Conservation (phyloP, 2,329 filamentous ascomycete genomes). For the Lasiodiplodia theobromae region DNA sequence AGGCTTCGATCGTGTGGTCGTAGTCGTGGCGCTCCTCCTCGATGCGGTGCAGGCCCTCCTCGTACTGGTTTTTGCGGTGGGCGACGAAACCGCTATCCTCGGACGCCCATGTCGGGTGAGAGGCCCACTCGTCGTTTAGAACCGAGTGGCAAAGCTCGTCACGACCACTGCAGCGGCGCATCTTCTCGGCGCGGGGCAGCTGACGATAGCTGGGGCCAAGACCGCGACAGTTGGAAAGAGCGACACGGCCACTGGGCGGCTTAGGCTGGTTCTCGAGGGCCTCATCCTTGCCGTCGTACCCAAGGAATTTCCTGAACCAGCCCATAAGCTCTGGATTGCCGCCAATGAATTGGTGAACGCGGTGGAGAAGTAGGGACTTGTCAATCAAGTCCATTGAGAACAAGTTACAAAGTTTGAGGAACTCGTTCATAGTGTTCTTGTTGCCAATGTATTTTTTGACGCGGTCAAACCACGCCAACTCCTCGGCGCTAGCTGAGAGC, state of each 20-base stretch:
- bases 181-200: conserved; percentile 86
- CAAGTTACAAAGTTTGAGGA: conserved; percentile 94
- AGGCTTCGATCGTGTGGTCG: conserved; percentile 97
- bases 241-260: conserved; percentile 79
- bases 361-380: conserved; percentile 79
- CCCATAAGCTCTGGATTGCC: conserved; percentile 86
- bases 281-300: conserved; percentile 68
- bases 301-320: conserved; percentile 86
- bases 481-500: conserved; percentile 78
- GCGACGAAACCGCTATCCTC: conserved; percentile 98
- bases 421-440: conserved; percentile 91
- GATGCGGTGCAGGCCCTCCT: conserved; percentile 93
- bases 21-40: conserved; percentile 99
- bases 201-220: conserved; percentile 94
- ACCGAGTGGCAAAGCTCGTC: conserved; percentile 94
- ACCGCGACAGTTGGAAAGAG: conserved; percentile 93
- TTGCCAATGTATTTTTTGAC: conserved; percentile 97
- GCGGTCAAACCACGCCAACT: conserved; percentile 92
- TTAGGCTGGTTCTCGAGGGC: conserved; percentile 77
- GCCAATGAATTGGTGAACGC: conserved; percentile 85
- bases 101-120: conserved; percentile 97
- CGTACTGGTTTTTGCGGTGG: conserved; percentile 93
- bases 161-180: conserved; percentile 90
- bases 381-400: conserved; percentile 94
- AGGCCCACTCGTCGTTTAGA: conserved; percentile 97